Percentiles rank a stretch among this genome's conserved stretches.
phyloP scores from a whole-genome alignment of 345 rosid species.

The Jatropha curcas region DNA sequence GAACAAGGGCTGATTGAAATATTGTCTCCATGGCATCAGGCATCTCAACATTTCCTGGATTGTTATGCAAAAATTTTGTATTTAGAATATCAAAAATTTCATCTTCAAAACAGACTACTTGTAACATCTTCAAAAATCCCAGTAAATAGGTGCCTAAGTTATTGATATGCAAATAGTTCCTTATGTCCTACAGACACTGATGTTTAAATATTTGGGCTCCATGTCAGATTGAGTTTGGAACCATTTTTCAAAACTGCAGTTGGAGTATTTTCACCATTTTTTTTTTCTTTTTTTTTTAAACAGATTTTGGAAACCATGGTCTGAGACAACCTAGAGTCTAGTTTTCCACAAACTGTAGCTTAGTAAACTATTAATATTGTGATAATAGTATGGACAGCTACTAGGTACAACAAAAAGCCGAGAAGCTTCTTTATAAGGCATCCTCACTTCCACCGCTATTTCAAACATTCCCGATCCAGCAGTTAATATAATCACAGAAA shows the following conservation, averaged over 20 bases:
- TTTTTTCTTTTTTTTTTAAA: no score
- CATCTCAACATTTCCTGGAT: conserved; percentile 71
- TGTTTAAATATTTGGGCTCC: no score
- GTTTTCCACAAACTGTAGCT: no score
- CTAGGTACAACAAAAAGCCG: no score
- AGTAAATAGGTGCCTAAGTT: background rate
- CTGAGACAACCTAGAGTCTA: no score
- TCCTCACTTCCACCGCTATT: background rate
- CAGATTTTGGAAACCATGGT: no score
- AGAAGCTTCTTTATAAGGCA: background rate
- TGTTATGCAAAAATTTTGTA: conserved; percentile 6
- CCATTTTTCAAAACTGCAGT: no score
- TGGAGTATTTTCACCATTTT: no score
- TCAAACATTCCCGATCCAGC: background rate
- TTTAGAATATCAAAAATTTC: background rate
- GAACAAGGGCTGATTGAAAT: conserved; percentile 82
- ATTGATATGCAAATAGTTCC: background rate
- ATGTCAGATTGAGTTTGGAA: no score
- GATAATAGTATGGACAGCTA: no score
- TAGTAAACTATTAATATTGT: no score
- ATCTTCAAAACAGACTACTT: background rate
- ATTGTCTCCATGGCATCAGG: conserved; percentile 97
- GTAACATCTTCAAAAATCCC: background rate
- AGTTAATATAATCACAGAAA: background rate
- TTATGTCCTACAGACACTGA: background rate